Conservation (phyloP, 2,329 filamentous ascomycete species). For the Microsporum ferrugineum region DNA sequence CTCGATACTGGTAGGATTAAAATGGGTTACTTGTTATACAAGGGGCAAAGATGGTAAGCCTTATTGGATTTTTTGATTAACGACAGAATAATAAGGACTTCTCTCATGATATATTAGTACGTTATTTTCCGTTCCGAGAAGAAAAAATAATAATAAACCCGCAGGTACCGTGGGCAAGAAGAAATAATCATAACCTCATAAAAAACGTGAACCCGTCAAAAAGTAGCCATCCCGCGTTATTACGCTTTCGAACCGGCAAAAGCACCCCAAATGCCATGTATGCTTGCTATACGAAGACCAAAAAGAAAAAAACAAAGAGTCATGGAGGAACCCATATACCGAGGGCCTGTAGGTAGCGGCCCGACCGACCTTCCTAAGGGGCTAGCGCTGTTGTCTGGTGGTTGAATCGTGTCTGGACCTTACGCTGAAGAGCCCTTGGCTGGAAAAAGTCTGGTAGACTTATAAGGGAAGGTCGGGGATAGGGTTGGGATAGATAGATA, state of each 20-base stretch:
- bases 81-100: not conserved
- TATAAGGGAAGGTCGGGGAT: not conserved
- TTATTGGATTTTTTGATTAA: not conserved
- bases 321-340: not conserved
- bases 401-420: not conserved
- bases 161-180: not conserved
- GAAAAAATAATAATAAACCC: not conserved
- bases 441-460: not conserved
- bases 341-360: not conserved
- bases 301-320: not conserved
- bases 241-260: constrained; percentile 1
- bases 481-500: not conserved
- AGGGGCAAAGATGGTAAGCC: not conserved
- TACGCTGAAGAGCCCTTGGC: not conserved
- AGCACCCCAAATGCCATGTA: not conserved
- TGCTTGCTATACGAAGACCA: not conserved
- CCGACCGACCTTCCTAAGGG: not conserved
- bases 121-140: not conserved
- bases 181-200: not conserved
- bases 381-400: not conserved
- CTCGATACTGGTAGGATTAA: too few relatives aligned
- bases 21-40: not conserved
- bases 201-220: not conserved
- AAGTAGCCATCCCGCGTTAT: not conserved
- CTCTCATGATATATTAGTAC: not conserved